Conservation (phyloP, 2,329 filamentous ascomycete species). For the Neurospora sp. region DNA sequence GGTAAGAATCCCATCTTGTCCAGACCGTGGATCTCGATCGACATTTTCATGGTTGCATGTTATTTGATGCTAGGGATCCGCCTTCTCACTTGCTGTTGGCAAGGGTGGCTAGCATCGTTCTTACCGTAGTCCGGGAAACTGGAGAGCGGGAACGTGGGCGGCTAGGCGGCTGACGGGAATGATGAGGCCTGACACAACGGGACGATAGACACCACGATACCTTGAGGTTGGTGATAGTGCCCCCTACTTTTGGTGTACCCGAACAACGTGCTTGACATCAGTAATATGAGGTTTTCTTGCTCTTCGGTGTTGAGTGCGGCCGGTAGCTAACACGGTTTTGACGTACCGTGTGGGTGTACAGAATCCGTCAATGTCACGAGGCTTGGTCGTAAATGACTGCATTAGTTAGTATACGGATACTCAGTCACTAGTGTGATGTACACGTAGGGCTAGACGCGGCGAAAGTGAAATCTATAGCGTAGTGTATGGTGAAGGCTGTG, state of each 20-base stretch:
- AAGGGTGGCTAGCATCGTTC: not conserved
- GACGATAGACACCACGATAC: not conserved
- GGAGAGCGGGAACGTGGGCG: not conserved
- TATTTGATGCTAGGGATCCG: not conserved
- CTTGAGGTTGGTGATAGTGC: not conserved
- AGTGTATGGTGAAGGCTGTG: not conserved
- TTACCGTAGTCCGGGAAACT: not conserved
- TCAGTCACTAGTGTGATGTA: not conserved
- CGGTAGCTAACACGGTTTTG: not conserved
- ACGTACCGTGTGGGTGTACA: not conserved
- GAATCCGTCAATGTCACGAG: not conserved
- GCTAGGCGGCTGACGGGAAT: not conserved
- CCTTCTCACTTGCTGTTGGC: not conserved
- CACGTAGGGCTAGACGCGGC: not conserved
- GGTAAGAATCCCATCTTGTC: not conserved
- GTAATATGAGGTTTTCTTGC: not conserved
- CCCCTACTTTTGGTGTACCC: not conserved
- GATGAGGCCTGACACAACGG: not conserved
- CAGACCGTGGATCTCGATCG: not conserved
- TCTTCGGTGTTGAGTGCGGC: not conserved
- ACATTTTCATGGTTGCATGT: not conserved
- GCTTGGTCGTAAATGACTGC: not conserved
- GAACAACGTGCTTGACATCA: not conserved
- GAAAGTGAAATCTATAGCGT: not conserved
- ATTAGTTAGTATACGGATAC: not conserved